These are phyloP conservation scores for Zygosaccharomyces siamensis DNA, from an alignment of 805 yeast species.

Conservation along the genomic window DNA sequence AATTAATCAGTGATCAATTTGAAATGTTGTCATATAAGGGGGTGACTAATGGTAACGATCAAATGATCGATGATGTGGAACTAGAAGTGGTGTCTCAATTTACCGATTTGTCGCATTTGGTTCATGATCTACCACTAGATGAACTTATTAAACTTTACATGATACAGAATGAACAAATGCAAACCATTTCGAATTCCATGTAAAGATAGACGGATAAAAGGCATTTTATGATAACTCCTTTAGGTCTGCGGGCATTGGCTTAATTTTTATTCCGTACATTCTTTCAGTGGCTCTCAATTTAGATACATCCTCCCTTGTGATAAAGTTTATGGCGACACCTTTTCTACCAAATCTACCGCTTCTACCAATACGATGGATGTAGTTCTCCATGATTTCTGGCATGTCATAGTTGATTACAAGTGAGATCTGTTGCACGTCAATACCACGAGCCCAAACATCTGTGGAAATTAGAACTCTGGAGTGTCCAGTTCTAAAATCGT, in stretches of 20 bases:
- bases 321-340: slow-evolving; percentile 95
- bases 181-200: slow-evolving; percentile 20
- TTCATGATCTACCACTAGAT: slow-evolving; percentile 17
- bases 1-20: slow-evolving; percentile 28
- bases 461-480: slow-evolving; percentile 91
- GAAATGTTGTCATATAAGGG: slow-evolving; percentile 22
- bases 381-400: slow-evolving; percentile 86
- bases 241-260: slow-evolving; percentile 83
- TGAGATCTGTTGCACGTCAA: slow-evolving; percentile 96
- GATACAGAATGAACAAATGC: slow-evolving; percentile 28
- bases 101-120: slow-evolving; percentile 14
- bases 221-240: slow-evolving; percentile 39
- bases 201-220: neutral
- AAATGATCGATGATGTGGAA: slow-evolving; percentile 14
- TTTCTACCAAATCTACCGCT: slow-evolving; percentile 98
- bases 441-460: slow-evolving; percentile 96
- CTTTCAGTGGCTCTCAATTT: slow-evolving; percentile 81
- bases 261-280: slow-evolving; percentile 84
- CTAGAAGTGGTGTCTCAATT: slow-evolving; percentile 30
- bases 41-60: slow-evolving; percentile 1
- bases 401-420: slow-evolving; percentile 91
- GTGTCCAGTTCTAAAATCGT: slow-evolving; percentile 90
- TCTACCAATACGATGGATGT: slow-evolving; percentile 96
- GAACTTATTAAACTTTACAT: slow-evolving; percentile 25
- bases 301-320: slow-evolving; percentile 72